A percentile compares a stretch with the other conserved stretches of the same genome.
phyloP scores from a whole-genome alignment of 257 asterid genomes.

The Plantago elongata region DNA sequence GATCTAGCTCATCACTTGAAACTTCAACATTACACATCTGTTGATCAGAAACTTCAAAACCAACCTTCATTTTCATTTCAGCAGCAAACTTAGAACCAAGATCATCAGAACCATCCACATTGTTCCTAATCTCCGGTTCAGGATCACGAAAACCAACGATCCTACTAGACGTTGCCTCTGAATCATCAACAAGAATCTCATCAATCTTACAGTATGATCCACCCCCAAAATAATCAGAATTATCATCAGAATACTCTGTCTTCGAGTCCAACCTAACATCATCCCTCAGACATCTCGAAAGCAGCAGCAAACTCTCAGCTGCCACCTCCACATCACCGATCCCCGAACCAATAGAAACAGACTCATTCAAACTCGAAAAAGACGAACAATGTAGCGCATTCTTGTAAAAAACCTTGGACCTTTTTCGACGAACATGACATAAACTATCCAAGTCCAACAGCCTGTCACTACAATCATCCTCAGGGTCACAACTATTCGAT shows the following conservation, averaged over 20 bases:
- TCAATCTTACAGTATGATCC: constrained; percentile 20
- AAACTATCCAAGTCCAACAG: constrained; percentile 39
- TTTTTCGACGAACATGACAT: constrained; percentile 51
- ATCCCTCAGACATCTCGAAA: constrained; percentile 46
- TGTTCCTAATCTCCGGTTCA: constrained; percentile 1
- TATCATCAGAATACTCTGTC: constrained; percentile 25
- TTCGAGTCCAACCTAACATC: constrained; percentile 16
- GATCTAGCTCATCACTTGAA: constrained; percentile 18
- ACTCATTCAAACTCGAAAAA: constrained; percentile 28
- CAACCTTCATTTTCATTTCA: constrained; percentile 17
- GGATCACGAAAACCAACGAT: constrained; percentile 13
- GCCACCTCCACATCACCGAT: constrained; percentile 43
- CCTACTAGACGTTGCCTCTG: constrained; percentile 7
- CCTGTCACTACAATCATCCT: constrained; percentile 28
- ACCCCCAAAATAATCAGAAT: constrained; percentile 28
- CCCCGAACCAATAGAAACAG: constrained; percentile 27
- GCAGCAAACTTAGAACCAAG: constrained; percentile 13
- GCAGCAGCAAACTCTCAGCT: constrained; percentile 63
- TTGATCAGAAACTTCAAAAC: constrained; percentile 19
- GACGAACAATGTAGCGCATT: constrained; percentile 21
- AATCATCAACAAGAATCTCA: constrained; percentile 21
- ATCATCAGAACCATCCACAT: background rate
- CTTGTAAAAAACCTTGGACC: constrained; percentile 59
- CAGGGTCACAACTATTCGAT: constrained; percentile 15
- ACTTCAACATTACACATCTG: constrained; percentile 9